Base-by-base conservation (phyloP, 768 basidiomycete species). In the Steccherinum ochraceum region DNA sequence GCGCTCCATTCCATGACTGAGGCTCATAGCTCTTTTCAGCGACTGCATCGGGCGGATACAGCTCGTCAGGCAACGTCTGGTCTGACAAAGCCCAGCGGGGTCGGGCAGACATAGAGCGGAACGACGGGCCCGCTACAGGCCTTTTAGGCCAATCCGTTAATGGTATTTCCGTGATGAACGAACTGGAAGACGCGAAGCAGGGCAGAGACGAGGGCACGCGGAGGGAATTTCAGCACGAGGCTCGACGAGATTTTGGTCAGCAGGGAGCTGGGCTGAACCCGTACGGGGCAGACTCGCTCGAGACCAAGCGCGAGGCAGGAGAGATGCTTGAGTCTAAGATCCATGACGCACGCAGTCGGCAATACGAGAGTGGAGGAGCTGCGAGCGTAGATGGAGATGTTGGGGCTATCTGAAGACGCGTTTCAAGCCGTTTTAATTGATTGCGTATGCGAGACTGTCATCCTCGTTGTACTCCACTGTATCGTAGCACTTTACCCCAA, bases 31-130 rank as follows among this genome's bases (percentile, higher is more conserved):
- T 18, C 19, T 30, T 20, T 25, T 2, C 52, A 65, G 64, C 62
- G 23, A 63, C 63, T 2, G 58, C 61, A 11, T 58, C 58, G n/a
- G 64, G 64, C 40, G 64, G 64, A 12, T 66, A 62, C 54, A 57
- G 61, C 18, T 43, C 41, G 41, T 19, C 41, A 10, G 16, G 7
- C 7, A 46, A 57, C 46, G 24, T 51, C 5, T 59, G 46, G 40
- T 49, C 61, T 16, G 46, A 52, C 20, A 26, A 39, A 3, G 51
- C 50, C 5, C 60, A 61, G 45, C 54, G 60, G 4, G 59, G 59
- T 1, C 48, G 52, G 16, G 12, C 20, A 4, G 43, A 55, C 19
- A 3, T 26, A 41, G 54, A 50, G 12, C 41, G 46, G 51, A 23
- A 44, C 24, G 30, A 46, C 20, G 51, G 27, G 30, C 20, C 47